phyloP scores from a whole-genome alignment of 139 green algal species.

The Gonium pectorale region DNA sequence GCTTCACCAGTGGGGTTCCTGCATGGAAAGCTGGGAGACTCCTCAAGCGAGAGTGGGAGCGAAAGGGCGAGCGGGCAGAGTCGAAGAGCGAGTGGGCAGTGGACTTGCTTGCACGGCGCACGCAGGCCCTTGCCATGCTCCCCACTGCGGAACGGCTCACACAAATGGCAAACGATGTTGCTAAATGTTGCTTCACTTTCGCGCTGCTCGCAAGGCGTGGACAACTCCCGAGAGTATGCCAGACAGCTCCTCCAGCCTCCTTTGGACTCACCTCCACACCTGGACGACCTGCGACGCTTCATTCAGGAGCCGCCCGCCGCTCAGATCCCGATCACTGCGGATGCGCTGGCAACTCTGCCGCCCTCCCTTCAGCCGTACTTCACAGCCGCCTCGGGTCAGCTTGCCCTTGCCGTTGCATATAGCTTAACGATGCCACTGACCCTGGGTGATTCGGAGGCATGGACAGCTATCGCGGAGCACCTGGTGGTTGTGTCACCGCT shows the following conservation, averaged over 20 bases:
- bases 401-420: neutral
- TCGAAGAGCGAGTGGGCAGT: constrained; percentile 1
- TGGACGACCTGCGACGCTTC: neutral
- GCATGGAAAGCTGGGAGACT: no score
- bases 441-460: constrained; percentile 4
- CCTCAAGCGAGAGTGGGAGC: no score
- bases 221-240: constrained; percentile 4
- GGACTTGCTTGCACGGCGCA: neutral
- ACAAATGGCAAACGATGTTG: constrained; percentile 8
- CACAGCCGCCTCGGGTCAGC: neutral
- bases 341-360: neutral
- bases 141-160: constrained; percentile 5
- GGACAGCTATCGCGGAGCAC: neutral
- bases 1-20: no score
- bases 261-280: neutral
- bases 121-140: constrained; percentile 5
- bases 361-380: neutral
- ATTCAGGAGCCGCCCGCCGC: neutral
- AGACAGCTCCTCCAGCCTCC: neutral
- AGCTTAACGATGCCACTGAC: neutral
- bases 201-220: constrained; percentile 5
- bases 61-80: neutral
- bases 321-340: constrained; percentile 12
- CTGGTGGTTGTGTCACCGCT: constrained; percentile 1
- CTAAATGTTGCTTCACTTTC: constrained; percentile 15